Conservation (phyloP, 768 basidiomycete species). For the Gyrodon lividus region DNA sequence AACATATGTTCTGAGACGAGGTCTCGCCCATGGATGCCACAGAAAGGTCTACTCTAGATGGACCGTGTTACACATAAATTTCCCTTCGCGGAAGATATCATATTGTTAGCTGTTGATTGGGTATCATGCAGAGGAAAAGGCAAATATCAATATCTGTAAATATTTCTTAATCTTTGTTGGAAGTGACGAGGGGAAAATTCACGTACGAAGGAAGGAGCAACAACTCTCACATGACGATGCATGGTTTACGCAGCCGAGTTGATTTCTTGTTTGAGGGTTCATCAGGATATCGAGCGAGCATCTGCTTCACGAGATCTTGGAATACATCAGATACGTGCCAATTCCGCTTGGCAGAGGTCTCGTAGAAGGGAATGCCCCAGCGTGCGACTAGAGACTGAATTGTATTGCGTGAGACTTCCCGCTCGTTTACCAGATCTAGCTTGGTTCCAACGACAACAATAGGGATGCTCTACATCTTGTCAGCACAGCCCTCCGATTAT, state of each 20-base stretch:
- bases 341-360: conserved; percentile 84
- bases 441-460: conserved; percentile 89
- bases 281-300: conserved; percentile 64
- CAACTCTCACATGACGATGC: conserved; percentile 38
- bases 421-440: conserved; percentile 75
- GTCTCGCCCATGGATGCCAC: too few species aligned
- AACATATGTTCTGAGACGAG: too few species aligned
- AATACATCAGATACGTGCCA: conserved; percentile 82
- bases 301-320: conserved; percentile 71
- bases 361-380: conserved; percentile 79
- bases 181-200: conserved; percentile 1
- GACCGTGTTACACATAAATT: background rate
- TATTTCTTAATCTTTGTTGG: background rate
- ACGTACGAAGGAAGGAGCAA: background rate
- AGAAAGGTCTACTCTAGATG: background rate
- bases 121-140: background rate
- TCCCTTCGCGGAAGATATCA: background rate
- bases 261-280: conserved; percentile 36
- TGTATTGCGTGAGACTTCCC: conserved; percentile 66
- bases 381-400: conserved; percentile 62
- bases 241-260: conserved; percentile 27
- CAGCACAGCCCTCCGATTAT: background rate
- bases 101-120: background rate
- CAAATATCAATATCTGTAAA: background rate
- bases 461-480: conserved; percentile 52